Percentiles rank a stretch among this genome's conserved stretches.
Conservation (phyloP, 345 rosid genomes). For the Salix koriyanagi region DNA sequence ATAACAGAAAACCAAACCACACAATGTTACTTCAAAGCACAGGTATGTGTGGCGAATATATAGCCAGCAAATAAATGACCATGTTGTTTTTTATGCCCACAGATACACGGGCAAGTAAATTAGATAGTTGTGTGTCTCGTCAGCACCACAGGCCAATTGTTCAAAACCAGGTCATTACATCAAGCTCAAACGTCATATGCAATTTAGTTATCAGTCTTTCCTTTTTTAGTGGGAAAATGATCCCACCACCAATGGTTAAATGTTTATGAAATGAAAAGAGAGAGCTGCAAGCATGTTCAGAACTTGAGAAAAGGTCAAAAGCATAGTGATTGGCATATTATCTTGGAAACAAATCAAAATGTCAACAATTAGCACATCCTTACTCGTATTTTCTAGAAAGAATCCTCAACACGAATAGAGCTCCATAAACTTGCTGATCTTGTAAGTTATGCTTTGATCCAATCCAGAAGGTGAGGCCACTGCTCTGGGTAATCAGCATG, state of each 20-base stretch:
- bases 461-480: conserved; percentile 93
- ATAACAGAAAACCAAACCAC: not conserved
- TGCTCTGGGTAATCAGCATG: conserved; percentile 98
- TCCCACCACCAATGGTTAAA: not conserved
- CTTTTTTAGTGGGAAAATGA: not conserved
- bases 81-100: not conserved
- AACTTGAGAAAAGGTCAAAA: not conserved
- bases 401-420: conserved; percentile 84
- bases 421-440: conserved; percentile 87
- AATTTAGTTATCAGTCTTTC: not conserved
- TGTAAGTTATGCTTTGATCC: conserved; percentile 92
- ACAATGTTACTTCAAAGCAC: not conserved
- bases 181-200: not conserved
- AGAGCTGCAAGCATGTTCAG: not conserved
- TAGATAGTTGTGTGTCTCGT: not conserved
- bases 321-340: not conserved
- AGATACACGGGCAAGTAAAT: not conserved
- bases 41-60: not conserved
- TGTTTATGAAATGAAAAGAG: not conserved
- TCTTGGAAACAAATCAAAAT: not conserved
- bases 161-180: not conserved
- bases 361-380: conserved; percentile 20
- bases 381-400: conserved; percentile 98
- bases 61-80: not conserved
- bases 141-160: not conserved